These are phyloP conservation scores for Emergomyces orientalis DNA, from an alignment of 2,329 filamentous ascomycete genomes.

Conservation along the genomic window DNA sequence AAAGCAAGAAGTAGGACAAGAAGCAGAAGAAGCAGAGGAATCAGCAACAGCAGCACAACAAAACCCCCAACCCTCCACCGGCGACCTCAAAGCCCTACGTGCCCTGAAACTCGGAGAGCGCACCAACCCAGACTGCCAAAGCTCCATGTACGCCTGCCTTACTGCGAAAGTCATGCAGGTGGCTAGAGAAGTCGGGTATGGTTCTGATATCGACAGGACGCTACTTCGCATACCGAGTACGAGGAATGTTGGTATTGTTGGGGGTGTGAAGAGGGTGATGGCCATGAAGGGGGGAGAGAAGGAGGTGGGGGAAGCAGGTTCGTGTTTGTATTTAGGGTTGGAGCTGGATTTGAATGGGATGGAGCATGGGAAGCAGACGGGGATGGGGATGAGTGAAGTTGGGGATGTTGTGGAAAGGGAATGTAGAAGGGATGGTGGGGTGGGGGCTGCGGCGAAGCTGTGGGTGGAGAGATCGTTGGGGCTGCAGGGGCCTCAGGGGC, in stretches of 20 bases:
- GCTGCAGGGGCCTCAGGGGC: slow-evolving; percentile 39
- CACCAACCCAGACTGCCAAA: slow-evolving; percentile 30
- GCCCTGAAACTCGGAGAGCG: slow-evolving; percentile 27
- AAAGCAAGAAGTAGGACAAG: not conserved
- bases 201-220: slow-evolving; percentile 70
- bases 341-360: too few relatives aligned
- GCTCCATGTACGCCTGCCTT: slow-evolving; percentile 73
- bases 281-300: not conserved
- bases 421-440: slow-evolving; percentile 35
- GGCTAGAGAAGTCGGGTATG: slow-evolving; percentile 64
- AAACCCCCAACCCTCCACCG: slow-evolving; percentile 26
- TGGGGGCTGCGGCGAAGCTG: slow-evolving; percentile 36
- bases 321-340: not conserved
- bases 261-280: slow-evolving; percentile 27
- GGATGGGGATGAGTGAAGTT: slow-evolving; percentile 41
- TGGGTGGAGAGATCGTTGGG: slow-evolving; percentile 46
- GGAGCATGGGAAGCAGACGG: not conserved
- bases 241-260: slow-evolving; percentile 16
- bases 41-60: not conserved
- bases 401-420: slow-evolving; percentile 52
- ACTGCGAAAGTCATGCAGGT: slow-evolving; percentile 68
- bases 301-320: not conserved
- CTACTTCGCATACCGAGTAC: slow-evolving; percentile 68
- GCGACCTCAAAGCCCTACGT: slow-evolving; percentile 34
- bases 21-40: not conserved